Base-by-base conservation (phyloP, 805 yeast species). In the Barnettozyma sucrosica region DNA sequence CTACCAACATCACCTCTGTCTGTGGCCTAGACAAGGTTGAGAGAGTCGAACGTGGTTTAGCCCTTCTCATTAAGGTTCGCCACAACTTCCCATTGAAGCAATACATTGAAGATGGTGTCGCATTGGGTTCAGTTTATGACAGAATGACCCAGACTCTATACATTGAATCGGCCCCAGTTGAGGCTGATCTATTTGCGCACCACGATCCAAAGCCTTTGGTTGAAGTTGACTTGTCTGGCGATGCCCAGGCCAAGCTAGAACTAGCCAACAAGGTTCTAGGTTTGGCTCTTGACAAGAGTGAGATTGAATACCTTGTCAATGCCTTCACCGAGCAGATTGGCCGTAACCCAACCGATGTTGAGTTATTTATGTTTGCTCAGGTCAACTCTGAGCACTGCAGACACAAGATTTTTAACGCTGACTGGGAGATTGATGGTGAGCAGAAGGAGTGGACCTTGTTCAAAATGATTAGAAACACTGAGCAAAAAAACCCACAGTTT, bases 321-420 rank as follows among this genome's bases (percentile, higher is more conserved):
- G 95, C 97, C 2, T 93, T 93, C 71, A 85, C 80, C 48, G 74
- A 83, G 44, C 76, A 76, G 30, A 71, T 84, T 55, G 81, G 84
- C 41, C 81, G 98, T 67, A 88, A 90, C 64, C 98, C 99, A 46
- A 92, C 98, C 28, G 99, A 93, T 67, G 98, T 89, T 21, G 99
- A 93, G 69, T 75, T 93, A 53, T 93, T 93, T 69, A 93, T 93
- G 97, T 93, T 93, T 74, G 99, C 99, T 37, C 99, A 93, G 71
- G 99, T 93, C 56, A 93, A 93, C 74, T 89, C 97, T 23, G 99
- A 93, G 70, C 99, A 93, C 72, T 93, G 99, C 74, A 87, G 99
- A 67, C 99, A 93, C 72, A 93, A 93, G 72, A 93, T 93, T 57
- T 93, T 93, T 77, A 93, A 93, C 63, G 99, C 99, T 38, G 95